phyloP scores from a whole-genome alignment of 106 monocot species.

The Ottelia alismoides region DNA sequence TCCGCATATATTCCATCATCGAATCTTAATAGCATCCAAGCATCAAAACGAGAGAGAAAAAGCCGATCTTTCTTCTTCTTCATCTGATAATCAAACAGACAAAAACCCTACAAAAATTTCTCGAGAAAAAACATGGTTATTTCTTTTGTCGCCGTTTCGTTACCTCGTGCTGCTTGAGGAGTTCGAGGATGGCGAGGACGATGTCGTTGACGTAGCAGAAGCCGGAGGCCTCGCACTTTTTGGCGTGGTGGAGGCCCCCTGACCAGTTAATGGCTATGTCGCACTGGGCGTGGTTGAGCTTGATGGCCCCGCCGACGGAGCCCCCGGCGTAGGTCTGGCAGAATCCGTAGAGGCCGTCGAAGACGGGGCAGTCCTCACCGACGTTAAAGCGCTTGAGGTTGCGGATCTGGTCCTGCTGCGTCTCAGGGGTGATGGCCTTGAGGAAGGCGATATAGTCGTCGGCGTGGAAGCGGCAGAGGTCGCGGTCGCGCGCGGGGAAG shows the following conservation, averaged over 20 bases:
- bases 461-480: conserved; percentile 21
- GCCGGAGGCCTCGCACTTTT: conserved; percentile 23
- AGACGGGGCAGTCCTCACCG: conserved; percentile 23
- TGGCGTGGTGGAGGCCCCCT: conserved; percentile 21
- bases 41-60: not conserved
- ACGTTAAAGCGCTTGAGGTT: conserved; percentile 9
- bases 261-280: conserved; percentile 26
- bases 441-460: conserved; percentile 22
- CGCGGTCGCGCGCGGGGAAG: conserved; percentile 17
- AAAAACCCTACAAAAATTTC: not conserved
- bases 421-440: conserved; percentile 16
- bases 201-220: conserved; percentile 26
- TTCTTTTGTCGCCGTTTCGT: too few species aligned
- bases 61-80: too few species aligned
- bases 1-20: not conserved
- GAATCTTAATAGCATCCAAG: not conserved
- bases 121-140: not conserved
- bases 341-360: conserved; percentile 12
- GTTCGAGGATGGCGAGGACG: conserved; percentile 21
- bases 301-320: conserved; percentile 16
- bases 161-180: conserved; percentile 17
- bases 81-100: not conserved
- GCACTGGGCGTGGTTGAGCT: conserved; percentile 16
- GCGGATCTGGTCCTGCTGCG: conserved; percentile 19
- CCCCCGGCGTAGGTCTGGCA: conserved; percentile 19